Base-by-base conservation (phyloP, 495 filamentous ascomycete species). In the Aspergillus carlsbadensis region DNA sequence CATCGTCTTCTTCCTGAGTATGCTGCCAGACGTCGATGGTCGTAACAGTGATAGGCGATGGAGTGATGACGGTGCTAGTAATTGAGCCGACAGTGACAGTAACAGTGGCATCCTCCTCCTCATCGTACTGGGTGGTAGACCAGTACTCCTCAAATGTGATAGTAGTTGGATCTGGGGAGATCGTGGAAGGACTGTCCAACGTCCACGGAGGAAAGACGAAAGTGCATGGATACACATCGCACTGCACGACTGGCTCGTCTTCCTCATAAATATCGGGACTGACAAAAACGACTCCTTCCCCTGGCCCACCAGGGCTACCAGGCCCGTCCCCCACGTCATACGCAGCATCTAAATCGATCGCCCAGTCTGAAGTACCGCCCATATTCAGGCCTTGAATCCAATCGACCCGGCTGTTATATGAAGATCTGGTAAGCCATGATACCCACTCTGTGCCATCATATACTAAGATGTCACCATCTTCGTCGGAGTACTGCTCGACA, bases 371-470 rank as follows among this genome's bases (percentile, higher is more conserved):
- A 1, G 63, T 72, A 6, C 75, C 75, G 10, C 22, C 63, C 21
- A 78, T 63, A 31, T 67, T 63, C 17, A 55, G 39, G 3, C 8
- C 22, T 31, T 51, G 22, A 43, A 73, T 78, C 6, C 52, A 33
- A 0, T 24, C 15, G 0, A 37, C 20, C 2, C 61, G 58, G 0
- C 2, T 20, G 1, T 14, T 14, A 57, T 70, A 71, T 43, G 39
- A 69, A 5, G 73, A 78, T 78, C 43, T 68, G 78, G 6, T 64
- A 58, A 5, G 17, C 41, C 41, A 43, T 24, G 41, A 43, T 1
- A 78, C 72, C 71, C 71, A 78, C 6, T 77, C 55, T 6, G 63
- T 71, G 11, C 62, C 44, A 46, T 74, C 58, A 48, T 74, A 80
- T 2, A 77, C 65, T 1, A 79, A 5, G 11, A 79, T 72, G 52